A percentile compares a stretch with the other conserved stretches of the same genome.
Conservation (phyloP, 2,329 filamentous ascomycete genomes). For the Chrysoporthe puriensis region DNA sequence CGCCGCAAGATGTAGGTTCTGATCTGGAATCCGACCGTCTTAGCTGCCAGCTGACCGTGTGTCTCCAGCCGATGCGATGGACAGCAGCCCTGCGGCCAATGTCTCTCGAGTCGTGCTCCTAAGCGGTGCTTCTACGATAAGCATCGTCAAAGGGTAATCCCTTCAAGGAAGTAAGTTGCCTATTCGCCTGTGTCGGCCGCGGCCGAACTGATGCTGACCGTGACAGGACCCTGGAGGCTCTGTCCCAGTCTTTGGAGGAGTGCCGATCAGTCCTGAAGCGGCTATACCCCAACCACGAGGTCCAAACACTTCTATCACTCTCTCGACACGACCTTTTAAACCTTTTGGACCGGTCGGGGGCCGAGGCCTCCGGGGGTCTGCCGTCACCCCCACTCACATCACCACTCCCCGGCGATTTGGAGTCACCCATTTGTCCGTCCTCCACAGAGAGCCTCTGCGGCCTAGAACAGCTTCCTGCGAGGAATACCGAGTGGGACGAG, state of each 20-base stretch:
- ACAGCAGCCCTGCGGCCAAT: conserved; percentile 80
- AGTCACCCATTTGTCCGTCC: conserved; percentile 54
- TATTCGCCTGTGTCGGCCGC: conserved; percentile 29
- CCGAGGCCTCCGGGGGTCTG: conserved; percentile 47
- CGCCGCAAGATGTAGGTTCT: conserved; percentile 70
- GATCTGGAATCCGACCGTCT: not conserved
- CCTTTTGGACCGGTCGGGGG: conserved; percentile 53
- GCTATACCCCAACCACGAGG: conserved; percentile 62
- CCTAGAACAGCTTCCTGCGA: conserved; percentile 71
- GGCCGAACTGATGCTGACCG: conserved; percentile 15
- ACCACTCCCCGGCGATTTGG: conserved; percentile 51
- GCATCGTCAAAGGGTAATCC: conserved; percentile 74
- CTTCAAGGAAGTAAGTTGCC: conserved; percentile 71
- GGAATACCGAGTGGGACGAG: conserved; percentile 71
- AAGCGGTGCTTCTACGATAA: conserved; percentile 82
- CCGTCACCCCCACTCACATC: conserved; percentile 58
- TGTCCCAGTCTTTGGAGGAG: conserved; percentile 68
- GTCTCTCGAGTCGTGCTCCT: conserved; percentile 78
- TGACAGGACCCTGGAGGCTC: conserved; percentile 59
- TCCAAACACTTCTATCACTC: conserved; percentile 55
- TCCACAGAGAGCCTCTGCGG: conserved; percentile 52
- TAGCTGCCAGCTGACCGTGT: conserved; percentile 34
- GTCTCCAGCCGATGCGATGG: conserved; percentile 70
- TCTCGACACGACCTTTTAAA: conserved; percentile 63
- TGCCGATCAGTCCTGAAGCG: conserved; percentile 65